These are phyloP conservation scores for Capsella bursapastoris DNA, from an alignment of 345 rosid species.

Conservation along the genomic window DNA sequence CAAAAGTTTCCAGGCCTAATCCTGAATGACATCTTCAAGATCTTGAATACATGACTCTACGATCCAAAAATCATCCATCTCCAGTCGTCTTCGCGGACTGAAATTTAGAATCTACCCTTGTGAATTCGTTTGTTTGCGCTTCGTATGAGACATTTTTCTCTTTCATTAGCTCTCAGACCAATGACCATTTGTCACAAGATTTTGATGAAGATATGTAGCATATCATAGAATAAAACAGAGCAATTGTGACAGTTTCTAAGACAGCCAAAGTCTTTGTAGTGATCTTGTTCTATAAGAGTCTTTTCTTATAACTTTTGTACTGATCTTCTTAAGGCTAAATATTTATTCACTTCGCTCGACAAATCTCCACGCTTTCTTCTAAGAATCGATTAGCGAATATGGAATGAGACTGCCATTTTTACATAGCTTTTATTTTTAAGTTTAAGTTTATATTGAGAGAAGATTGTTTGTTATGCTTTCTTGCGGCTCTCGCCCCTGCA, in stretches of 20 bases:
- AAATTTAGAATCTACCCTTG: slow-evolving; percentile 25
- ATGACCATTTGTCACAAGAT: not conserved
- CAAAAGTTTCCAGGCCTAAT: not conserved
- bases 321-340: no score
- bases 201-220: slow-evolving; percentile 29
- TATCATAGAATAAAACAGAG: slow-evolving; percentile 35
- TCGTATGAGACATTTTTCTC: not conserved
- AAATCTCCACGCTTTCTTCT: no score
- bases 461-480: not conserved
- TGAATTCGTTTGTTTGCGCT: not conserved
- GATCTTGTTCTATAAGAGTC: not conserved
- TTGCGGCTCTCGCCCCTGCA: not conserved
- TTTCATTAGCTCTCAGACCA: slow-evolving; percentile 4
- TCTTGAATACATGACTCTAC: not conserved
- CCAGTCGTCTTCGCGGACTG: not conserved
- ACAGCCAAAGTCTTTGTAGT: not conserved
- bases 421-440: not conserved
- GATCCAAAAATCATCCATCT: not conserved
- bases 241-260: slow-evolving; percentile 26
- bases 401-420: no score
- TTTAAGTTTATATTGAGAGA: not conserved
- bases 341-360: no score
- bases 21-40: no score
- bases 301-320: not conserved
- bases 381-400: no score